Evolutionary conservation across 306 rosid species (phyloP).

Genomic region (Fragaria nilgerrensis): DNA sequence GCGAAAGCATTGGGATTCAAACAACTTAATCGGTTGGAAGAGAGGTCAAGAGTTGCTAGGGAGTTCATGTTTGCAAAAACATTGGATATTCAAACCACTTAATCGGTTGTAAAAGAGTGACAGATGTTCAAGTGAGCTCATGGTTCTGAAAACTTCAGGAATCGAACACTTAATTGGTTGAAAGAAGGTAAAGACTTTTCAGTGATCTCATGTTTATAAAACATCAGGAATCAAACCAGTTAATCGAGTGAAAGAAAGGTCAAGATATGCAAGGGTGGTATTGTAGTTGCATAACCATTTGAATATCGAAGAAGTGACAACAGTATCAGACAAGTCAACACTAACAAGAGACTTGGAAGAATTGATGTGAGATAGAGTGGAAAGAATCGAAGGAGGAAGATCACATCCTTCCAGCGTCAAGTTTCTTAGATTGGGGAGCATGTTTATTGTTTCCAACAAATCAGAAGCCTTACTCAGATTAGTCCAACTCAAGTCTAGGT

Average conservation of each 20-base stretch:
- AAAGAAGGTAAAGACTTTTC: neutral
- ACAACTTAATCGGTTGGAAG: neutral
- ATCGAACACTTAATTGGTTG: neutral
- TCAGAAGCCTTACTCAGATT: neutral
- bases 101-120: neutral
- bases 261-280: neutral
- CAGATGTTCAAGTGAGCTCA: neutral
- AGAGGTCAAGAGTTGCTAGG: neutral
- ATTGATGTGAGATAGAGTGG: neutral
- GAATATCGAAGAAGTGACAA: neutral
- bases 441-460: neutral
- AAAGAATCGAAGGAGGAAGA: neutral
- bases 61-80: neutral
- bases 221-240: neutral
- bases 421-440: constrained; percentile 4
- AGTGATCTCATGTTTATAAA: neutral
- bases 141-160: no score
- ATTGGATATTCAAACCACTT: neutral
- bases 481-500: neutral
- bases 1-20: neutral
- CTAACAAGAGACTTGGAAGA: neutral
- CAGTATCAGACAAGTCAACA: neutral
- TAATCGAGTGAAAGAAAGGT: neutral
- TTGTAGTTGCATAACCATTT: neutral
- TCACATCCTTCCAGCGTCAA: neutral